These are phyloP conservation scores for Chaetomium globosum DNA, from an alignment of 2,329 filamentous ascomycete genomes.

Conservation along the genomic window DNA sequence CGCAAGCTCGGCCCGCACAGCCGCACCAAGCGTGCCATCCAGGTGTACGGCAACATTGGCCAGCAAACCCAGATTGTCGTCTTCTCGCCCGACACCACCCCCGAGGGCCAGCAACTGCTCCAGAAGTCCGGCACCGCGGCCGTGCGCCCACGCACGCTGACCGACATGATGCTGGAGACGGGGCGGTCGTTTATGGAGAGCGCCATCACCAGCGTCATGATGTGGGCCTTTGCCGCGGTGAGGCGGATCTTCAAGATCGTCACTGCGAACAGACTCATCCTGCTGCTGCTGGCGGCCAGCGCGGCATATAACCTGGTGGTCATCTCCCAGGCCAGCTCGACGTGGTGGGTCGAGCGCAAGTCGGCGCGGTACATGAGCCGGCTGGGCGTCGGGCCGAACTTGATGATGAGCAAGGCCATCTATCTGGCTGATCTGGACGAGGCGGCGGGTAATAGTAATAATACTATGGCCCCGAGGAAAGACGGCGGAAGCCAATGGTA, in stretches of 20 bases:
- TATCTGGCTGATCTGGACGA: constrained; percentile 81
- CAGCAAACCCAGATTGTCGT: constrained; percentile 65
- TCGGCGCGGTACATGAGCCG: constrained; percentile 79
- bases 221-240: constrained; percentile 71
- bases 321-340: constrained; percentile 70
- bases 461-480: constrained; percentile 37
- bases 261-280: constrained; percentile 73
- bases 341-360: constrained; percentile 84
- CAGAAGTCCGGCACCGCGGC: constrained; percentile 47
- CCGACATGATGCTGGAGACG: constrained; percentile 72
- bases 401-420: constrained; percentile 80
- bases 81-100: constrained; percentile 54
- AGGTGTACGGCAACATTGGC: constrained; percentile 77
- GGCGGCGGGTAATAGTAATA: constrained; percentile 46
- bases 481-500: constrained; percentile 56
- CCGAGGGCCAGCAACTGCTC: constrained; percentile 37
- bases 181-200: constrained; percentile 74
- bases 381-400: constrained; percentile 77
- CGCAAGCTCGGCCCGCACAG: constrained; percentile 72
- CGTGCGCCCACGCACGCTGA: constrained; percentile 64
- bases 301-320: constrained; percentile 73
- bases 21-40: constrained; percentile 75
- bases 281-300: constrained; percentile 70
- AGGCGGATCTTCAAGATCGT: constrained; percentile 68
- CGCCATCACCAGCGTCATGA: constrained; percentile 72